phyloP scores from a whole-genome alignment of 768 basidiomycete species.

The Tylopilus sp. region DNA sequence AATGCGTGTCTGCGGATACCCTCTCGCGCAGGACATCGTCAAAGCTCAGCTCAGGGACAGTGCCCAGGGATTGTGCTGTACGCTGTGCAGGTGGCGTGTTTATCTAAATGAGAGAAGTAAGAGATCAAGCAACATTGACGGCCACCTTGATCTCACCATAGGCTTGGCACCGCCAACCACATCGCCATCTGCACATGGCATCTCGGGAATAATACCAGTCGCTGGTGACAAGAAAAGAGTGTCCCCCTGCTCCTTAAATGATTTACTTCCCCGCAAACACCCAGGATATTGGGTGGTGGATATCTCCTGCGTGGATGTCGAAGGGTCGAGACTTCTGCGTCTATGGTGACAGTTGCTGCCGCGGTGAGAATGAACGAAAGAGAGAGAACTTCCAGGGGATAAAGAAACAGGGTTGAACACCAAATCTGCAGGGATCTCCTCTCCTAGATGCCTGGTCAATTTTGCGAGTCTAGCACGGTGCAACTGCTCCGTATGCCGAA shows the following conservation, averaged over 20 bases:
- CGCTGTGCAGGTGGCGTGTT: not conserved
- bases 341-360: conserved; percentile 6
- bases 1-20: not conserved
- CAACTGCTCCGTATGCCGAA: conserved; percentile 20
- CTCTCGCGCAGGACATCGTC: not conserved
- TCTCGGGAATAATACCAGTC: not conserved
- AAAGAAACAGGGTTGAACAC: conserved; percentile 13
- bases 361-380: not conserved
- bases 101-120: conserved; percentile 4
- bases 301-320: not conserved
- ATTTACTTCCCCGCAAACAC: conserved; percentile 29
- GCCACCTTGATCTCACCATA: conserved; percentile 5
- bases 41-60: not conserved
- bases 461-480: conserved; percentile 34
- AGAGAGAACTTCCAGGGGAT: not conserved
- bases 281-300: not conserved
- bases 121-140: not conserved
- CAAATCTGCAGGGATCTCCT: conserved; percentile 37
- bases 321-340: conserved; percentile 16
- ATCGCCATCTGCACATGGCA: not conserved
- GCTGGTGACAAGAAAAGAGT: not conserved
- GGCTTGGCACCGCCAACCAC: not conserved
- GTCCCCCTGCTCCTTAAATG: conserved; percentile 19
- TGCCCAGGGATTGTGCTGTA: not conserved
- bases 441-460: conserved; percentile 36